A percentile compares a stretch with the other conserved stretches of the same genome.
Evolutionary conservation across 371 early-diverging fungal genomes (phyloP).

Genomic region (Apophysomyces trapeziformis): DNA sequence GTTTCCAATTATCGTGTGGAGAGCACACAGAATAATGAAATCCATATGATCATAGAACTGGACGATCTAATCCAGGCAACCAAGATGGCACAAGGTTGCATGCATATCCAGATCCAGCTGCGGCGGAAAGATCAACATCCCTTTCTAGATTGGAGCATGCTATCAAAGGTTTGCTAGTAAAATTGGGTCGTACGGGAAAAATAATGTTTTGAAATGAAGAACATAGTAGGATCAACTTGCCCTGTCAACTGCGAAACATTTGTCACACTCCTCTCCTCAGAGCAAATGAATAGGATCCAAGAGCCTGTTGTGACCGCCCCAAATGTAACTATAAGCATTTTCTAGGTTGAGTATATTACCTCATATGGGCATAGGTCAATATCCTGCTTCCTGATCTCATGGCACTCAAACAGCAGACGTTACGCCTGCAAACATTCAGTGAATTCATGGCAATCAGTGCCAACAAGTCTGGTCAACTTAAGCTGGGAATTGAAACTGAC

Average conservation of each 20-base stretch:
- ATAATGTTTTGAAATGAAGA: slow-evolving; percentile 14
- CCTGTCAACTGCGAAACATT: slow-evolving; percentile 19
- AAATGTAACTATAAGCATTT: slow-evolving; percentile 17
- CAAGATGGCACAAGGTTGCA: slow-evolving; percentile 42
- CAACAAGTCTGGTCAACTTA: slow-evolving; percentile 62
- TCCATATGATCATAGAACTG: slow-evolving; percentile 49
- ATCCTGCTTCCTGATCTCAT: slow-evolving; percentile 55
- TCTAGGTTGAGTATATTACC: neutral
- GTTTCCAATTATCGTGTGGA: slow-evolving; percentile 63
- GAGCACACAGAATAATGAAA: slow-evolving; percentile 45
- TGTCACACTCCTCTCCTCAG: slow-evolving; percentile 19
- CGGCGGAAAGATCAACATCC: slow-evolving; percentile 48
- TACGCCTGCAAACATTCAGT: slow-evolving; percentile 49
- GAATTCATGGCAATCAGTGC: slow-evolving; percentile 54
- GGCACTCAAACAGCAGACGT: slow-evolving; percentile 43
- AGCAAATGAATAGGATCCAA: slow-evolving; percentile 17
- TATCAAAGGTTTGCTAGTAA: slow-evolving; percentile 21
- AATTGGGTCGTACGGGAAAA: slow-evolving; percentile 11
- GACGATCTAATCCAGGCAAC: slow-evolving; percentile 56
- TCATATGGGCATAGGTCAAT: slow-evolving; percentile 38
- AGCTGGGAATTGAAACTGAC: slow-evolving; percentile 45
- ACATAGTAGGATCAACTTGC: slow-evolving; percentile 13
- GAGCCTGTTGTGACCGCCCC: slow-evolving; percentile 22
- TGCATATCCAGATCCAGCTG: slow-evolving; percentile 39
- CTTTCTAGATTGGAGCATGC: slow-evolving; percentile 38